Conservation (phyloP, 2,329 filamentous ascomycete species). For the Fusarium sulawesiense region DNA sequence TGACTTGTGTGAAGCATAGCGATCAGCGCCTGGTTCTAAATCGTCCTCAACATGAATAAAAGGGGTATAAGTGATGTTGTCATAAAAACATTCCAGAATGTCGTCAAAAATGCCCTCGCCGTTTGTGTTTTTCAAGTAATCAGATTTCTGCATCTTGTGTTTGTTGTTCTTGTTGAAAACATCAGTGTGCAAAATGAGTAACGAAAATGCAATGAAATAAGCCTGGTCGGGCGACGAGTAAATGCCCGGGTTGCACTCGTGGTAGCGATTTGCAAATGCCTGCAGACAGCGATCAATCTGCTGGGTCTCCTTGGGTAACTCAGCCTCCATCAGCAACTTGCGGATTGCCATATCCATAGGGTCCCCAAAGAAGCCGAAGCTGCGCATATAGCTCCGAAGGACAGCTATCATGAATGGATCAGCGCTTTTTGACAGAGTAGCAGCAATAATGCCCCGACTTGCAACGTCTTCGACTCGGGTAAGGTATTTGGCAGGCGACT, state of each 20-base stretch:
- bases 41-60: constrained; percentile 98
- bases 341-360: constrained; percentile 98
- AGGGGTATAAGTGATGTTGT: constrained; percentile 97
- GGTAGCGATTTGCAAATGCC: constrained; percentile 94
- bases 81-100: constrained; percentile 94
- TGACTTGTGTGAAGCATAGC: constrained; percentile 75
- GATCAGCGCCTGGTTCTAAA: constrained; percentile 80
- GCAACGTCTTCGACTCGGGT: constrained; percentile 83
- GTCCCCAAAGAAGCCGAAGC: constrained; percentile 94
- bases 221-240: constrained; percentile 91
- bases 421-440: constrained; percentile 84
- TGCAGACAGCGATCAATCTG: constrained; percentile 96
- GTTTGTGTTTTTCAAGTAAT: constrained; percentile 94
- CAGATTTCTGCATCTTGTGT: constrained; percentile 95
- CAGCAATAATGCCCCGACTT: constrained; percentile 84
- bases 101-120: constrained; percentile 95
- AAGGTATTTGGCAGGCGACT: constrained; percentile 91
- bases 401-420: constrained; percentile 87
- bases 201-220: constrained; percentile 98
- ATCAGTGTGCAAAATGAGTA: constrained; percentile 95
- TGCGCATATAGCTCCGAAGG: constrained; percentile 92
- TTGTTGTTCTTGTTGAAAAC: constrained; percentile 99
- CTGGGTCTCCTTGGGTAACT: constrained; percentile 96
- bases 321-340: constrained; percentile 95
- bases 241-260: constrained; percentile 98